Base-by-base conservation (phyloP, 2,329 filamentous ascomycete species). In the Pseudocercospora pini-densiflorae region DNA sequence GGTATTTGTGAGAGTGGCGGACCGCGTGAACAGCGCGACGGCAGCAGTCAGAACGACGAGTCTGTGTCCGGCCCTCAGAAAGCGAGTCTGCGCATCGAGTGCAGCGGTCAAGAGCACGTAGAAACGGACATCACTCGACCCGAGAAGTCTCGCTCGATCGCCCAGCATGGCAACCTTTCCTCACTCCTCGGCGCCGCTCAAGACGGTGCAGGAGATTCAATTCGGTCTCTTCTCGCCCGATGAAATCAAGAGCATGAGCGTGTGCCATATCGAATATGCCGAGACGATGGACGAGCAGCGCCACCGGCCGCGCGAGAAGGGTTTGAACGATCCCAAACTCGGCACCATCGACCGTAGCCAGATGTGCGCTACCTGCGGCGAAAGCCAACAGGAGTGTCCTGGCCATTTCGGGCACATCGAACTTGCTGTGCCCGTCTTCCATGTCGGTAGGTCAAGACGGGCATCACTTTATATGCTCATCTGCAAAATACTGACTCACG, bases 341-440 rank as follows among this genome's bases (percentile, higher is more conserved):
- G 95, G 95, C 65, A 97, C 95, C 59, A 97, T 99, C 79, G 96
- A 99, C 80, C 90, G 95, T 71, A 91, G 93, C 78, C 96, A 93
- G 84, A 93, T 93, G 81, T 99, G 95, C 84, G 94, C 92, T 77
- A 98, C 96, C 58, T 99, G 95, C 81, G 91, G 94, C 71, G 94
- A 99, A 82, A 91, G 92, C 77, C 97, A 97, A 87, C 90, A 92
- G 71, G 93, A 97, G 79, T 99, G 95, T 80, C 94, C 95, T 66
- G 95, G 95, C 67, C 95, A 99, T 80, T 99, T 99, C 79, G 95
- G 95, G 71, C 96, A 99, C 81, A 99, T 99, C 75, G 96, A 99
- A 82, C 87, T 99, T 73, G 94, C 95, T 49, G 94, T 93, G 78
- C 95, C 96, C 63, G 95, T 99, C 74, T 99, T 92, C 81, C 95